Percentiles rank a stretch among this genome's conserved stretches.
Evolutionary conservation across 2,329 filamentous ascomycete genomes (phyloP).

Genomic region (Purpureocillium lavendulum): DNA sequence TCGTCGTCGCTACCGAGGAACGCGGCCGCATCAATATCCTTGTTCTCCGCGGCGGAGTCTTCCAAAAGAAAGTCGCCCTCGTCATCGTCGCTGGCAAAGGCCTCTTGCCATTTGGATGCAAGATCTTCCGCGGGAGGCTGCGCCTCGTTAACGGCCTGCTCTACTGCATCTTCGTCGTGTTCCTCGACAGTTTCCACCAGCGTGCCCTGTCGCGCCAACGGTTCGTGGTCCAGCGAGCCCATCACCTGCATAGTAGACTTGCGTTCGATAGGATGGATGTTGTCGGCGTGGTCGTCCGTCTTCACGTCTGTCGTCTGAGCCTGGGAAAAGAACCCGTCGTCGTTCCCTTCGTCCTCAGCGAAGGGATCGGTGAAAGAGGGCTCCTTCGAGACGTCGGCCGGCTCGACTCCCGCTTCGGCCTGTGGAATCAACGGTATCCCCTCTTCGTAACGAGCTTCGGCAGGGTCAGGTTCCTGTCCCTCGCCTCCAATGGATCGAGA

Average conservation of each 20-base stretch:
- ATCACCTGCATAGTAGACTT: conserved; percentile 66
- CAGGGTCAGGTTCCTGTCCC: conserved; percentile 28
- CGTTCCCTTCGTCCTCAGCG: conserved; percentile 37
- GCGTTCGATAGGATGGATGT: conserved; percentile 39
- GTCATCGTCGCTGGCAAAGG: conserved; percentile 68
- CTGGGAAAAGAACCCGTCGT: conserved; percentile 57
- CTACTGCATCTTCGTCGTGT: conserved; percentile 13
- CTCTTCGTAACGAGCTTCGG: conserved; percentile 59
- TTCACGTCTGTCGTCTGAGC: conserved; percentile 25
- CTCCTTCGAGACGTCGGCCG: conserved; percentile 9
- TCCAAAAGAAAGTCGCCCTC: conserved; percentile 57
- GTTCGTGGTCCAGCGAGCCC: conserved; percentile 33
- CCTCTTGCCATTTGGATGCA: conserved; percentile 75
- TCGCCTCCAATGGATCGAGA: conserved; percentile 36
- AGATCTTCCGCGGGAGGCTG: conserved; percentile 49
- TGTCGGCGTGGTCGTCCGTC: conserved; percentile 9
- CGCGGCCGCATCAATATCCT: conserved; percentile 50
- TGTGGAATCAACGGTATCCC: conserved; percentile 54
- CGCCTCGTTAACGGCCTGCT: conserved; percentile 8
- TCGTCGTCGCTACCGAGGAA: conserved; percentile 80
- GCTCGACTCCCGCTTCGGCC: conserved; percentile 5
- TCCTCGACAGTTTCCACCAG: conserved; percentile 21
- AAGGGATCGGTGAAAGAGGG: conserved; percentile 23
- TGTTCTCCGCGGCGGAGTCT: conserved; percentile 35
- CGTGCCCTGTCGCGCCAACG: conserved; percentile 19